These are phyloP conservation scores for Boechera stricta DNA, from an alignment of 345 rosid genomes.

Conservation along the genomic window DNA sequence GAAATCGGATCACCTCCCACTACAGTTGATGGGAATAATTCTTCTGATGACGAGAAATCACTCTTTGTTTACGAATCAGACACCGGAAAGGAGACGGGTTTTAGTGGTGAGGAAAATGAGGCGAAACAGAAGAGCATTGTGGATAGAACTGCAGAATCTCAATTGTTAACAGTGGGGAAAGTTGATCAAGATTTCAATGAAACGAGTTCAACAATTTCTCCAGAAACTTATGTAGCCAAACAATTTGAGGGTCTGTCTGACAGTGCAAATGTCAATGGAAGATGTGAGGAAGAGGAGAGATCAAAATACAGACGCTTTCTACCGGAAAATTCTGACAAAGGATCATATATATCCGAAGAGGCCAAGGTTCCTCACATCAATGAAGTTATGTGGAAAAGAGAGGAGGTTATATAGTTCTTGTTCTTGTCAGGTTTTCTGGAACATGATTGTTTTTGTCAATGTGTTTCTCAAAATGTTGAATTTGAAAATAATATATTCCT, in stretches of 20 bases:
- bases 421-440: constrained; percentile 2
- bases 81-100: constrained; percentile 48
- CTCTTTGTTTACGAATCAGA: constrained; percentile 53
- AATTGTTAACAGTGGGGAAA: constrained; percentile 26
- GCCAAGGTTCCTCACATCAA: constrained; percentile 19
- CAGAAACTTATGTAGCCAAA: constrained; percentile 27
- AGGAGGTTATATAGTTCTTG: constrained; percentile 49
- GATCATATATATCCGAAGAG: constrained; percentile 24
- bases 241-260: background rate
- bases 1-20: constrained; percentile 76
- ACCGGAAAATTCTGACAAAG: constrained; percentile 2
- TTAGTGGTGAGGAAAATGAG: constrained; percentile 52
- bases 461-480: constrained; percentile 11
- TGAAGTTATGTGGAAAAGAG: constrained; percentile 36
- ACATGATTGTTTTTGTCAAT: background rate
- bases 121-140: constrained; percentile 23
- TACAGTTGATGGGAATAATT: constrained; percentile 54
- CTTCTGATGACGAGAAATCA: constrained; percentile 60
- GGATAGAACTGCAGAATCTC: constrained; percentile 34
- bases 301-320: constrained; percentile 8
- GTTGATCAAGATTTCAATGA: constrained; percentile 28
- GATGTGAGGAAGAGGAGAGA: constrained; percentile 29
- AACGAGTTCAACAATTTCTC: constrained; percentile 28
- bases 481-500: background rate
- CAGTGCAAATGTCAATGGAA: constrained; percentile 13